A percentile compares a stretch with the other conserved stretches of the same genome.
Evolutionary conservation across 495 filamentous ascomycete genomes (phyloP).

Genomic region (Neurospora sp.): DNA sequence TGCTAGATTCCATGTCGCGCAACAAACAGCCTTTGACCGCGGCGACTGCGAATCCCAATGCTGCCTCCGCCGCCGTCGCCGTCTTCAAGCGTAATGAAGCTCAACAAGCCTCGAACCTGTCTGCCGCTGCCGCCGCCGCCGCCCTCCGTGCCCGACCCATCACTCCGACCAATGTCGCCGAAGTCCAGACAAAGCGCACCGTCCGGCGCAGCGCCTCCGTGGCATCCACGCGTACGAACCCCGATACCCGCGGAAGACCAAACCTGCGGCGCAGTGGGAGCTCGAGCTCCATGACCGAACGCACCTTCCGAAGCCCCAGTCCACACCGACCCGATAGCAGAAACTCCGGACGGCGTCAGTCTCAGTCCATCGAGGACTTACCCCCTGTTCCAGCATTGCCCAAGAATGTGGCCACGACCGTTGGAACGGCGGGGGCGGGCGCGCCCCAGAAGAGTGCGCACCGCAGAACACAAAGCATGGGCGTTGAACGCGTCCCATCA

Average conservation of each 20-base stretch:
- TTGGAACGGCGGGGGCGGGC: conserved; percentile 3
- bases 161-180: conserved; percentile 64
- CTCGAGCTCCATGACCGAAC: conserved; percentile 71
- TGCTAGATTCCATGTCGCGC: conserved; percentile 5
- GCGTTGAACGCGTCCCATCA: conserved; percentile 32
- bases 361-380: conserved; percentile 26
- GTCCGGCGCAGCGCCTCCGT: conserved; percentile 57
- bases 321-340: conserved; percentile 42
- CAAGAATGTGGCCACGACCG: conserved; percentile 24
- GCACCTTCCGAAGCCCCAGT: conserved; percentile 66
- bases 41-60: conserved; percentile 55
- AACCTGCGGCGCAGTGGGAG: conserved; percentile 56
- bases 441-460: conserved; percentile 6
- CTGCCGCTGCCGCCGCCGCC: conserved; percentile 74
- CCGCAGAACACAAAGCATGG: conserved; percentile 19
- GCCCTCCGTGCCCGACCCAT: conserved; percentile 67
- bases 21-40: conserved; percentile 45
- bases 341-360: conserved; percentile 27
- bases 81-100: conserved; percentile 61
- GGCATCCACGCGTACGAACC: conserved; percentile 51
- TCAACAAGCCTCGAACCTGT: conserved; percentile 42
- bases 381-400: conserved; percentile 74
- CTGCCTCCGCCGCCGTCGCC: conserved; percentile 65
- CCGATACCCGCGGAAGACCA: conserved; percentile 30
- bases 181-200: conserved; percentile 82